Evolutionary conservation across 495 filamentous ascomycete species (phyloP).

Genomic region (Extremus antarcticus): DNA sequence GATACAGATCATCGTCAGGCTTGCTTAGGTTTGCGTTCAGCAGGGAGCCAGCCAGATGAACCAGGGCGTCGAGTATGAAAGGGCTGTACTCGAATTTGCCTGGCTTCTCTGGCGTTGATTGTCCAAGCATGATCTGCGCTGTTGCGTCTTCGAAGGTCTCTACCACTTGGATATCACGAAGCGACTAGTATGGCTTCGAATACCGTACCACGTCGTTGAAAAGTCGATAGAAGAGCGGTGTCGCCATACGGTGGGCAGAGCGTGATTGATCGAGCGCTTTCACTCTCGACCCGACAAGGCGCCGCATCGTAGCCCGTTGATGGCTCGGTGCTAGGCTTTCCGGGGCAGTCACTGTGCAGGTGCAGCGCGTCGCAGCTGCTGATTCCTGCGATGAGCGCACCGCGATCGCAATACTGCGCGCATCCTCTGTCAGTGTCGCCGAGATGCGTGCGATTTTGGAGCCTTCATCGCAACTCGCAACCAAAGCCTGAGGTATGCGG

Average conservation of each 20-base stretch:
- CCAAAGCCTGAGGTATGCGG: constrained; percentile 8
- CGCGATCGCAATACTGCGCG: constrained; percentile 5
- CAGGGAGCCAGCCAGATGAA: constrained; percentile 22
- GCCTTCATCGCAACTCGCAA: constrained; percentile 7
- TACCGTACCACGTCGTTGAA: constrained; percentile 20
- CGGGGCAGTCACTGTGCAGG: constrained; percentile 6
- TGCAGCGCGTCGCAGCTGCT: constrained; percentile 1
- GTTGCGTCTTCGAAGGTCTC: constrained; percentile 13
- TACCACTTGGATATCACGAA: constrained; percentile 14
- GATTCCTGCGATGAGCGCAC: constrained; percentile 5
- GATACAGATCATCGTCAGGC: constrained; percentile 12
- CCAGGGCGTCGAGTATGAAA: constrained; percentile 15
- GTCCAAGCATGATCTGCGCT: constrained; percentile 12
- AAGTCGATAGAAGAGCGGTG: constrained; percentile 17
- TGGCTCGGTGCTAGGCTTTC: constrained; percentile 4
- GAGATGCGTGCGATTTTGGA: constrained; percentile 4
- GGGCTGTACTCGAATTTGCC: constrained; percentile 17
- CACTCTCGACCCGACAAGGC: constrained; percentile 11
- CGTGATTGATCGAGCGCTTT: constrained; percentile 3
- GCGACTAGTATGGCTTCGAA: constrained; percentile 9
- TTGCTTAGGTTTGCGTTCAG: constrained; percentile 17
- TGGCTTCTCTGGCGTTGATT: background rate
- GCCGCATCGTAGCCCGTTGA: constrained; percentile 14
- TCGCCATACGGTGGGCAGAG: constrained; percentile 8
- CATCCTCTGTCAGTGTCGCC: constrained; percentile 3